A percentile compares a stretch with the other conserved stretches of the same genome.
phyloP scores from a whole-genome alignment of 2,329 filamentous ascomycete species.

The Mycocentrospora acerina region DNA sequence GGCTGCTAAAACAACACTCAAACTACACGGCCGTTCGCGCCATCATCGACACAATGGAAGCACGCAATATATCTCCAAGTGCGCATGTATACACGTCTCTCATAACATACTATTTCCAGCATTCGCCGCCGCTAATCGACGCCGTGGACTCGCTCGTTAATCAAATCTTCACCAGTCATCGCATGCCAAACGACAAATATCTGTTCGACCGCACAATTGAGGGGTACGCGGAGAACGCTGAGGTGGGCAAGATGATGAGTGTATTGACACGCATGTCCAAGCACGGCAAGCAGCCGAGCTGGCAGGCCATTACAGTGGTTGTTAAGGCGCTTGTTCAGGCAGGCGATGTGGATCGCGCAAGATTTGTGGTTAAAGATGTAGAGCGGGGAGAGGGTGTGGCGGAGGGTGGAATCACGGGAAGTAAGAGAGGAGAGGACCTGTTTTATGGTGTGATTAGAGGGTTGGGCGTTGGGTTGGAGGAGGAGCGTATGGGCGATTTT shows the following conservation, averaged over 20 bases:
- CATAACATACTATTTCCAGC: conserved; percentile 65
- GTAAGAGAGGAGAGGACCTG: conserved; percentile 5
- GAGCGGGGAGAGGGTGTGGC: conserved; percentile 34
- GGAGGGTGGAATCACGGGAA: conserved; percentile 19
- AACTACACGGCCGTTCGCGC: conserved; percentile 57
- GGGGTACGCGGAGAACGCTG: conserved; percentile 61
- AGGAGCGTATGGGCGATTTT: conserved; percentile 13
- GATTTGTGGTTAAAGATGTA: conserved; percentile 42
- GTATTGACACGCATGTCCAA: conserved; percentile 44
- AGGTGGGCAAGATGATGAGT: conserved; percentile 49
- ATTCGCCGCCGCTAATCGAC: conserved; percentile 58
- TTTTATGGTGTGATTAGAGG: conserved; percentile 19
- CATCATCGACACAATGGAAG: conserved; percentile 64
- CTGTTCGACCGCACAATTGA: conserved; percentile 72
- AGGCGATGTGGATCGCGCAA: conserved; percentile 38
- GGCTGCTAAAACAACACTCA: conserved; percentile 54
- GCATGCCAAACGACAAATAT: conserved; percentile 51
- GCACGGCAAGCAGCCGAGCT: conserved; percentile 46
- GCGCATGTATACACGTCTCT: conserved; percentile 75
- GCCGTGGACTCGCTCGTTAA: conserved; percentile 62
- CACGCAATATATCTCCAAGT: conserved; percentile 55
- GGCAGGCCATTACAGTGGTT: conserved; percentile 43
- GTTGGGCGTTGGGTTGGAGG: conserved; percentile 13
- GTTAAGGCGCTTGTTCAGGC: conserved; percentile 42
- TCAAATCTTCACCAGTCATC: conserved; percentile 40